Evolutionary conservation across 2,329 filamentous ascomycete genomes (phyloP), one percentile per base, ranked within the genome.

Genomic region (Alternaria sp.): DNA sequence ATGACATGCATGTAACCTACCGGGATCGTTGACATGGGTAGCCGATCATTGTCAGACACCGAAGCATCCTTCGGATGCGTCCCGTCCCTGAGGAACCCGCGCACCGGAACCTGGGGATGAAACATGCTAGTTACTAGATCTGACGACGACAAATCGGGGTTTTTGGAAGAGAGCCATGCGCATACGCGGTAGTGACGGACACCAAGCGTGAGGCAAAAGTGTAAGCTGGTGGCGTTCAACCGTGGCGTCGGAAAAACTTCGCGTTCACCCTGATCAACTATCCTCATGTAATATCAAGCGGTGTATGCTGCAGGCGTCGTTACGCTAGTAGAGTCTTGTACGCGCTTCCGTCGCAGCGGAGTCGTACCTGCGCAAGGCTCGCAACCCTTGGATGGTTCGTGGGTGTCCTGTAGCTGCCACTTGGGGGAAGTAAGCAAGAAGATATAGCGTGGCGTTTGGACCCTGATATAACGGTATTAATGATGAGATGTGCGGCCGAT

Each of bases 21-120:
- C 45, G 55, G 64, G 64, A 43, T 64, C 34, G 28, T 55, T 20
- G 46, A 62, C 64, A 66, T 60, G 62, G 59, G 54, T 66, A 56
- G 51, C 55, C 58, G 58, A 61, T 55, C 27, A 34, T 43, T 54
- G 54, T 58, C 40, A 49, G 30, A 64, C 41, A 63, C 18, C 25
- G 43, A 53, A 49, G 54, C 59, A 45, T 56, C 54, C 41, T 46
- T 49, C 52, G 51, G 55, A 45, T 40, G 30, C 62, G 63, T 50
- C 53, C 57, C 60, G 51, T 60, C 52, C 57, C 54, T 54, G 30
- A n/a, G 40, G 25, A 46, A 28, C 40, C 57, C 60, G 60, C 27
- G 53, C 34, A 52, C 60, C 54, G 52, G 56, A 53, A 49, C 45
- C 27, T 58, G 57, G 63, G 63, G 50, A 53, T 32, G 41, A 34